Conservation (phyloP, 495 filamentous ascomycete species). For the Talaromyces liani region DNA sequence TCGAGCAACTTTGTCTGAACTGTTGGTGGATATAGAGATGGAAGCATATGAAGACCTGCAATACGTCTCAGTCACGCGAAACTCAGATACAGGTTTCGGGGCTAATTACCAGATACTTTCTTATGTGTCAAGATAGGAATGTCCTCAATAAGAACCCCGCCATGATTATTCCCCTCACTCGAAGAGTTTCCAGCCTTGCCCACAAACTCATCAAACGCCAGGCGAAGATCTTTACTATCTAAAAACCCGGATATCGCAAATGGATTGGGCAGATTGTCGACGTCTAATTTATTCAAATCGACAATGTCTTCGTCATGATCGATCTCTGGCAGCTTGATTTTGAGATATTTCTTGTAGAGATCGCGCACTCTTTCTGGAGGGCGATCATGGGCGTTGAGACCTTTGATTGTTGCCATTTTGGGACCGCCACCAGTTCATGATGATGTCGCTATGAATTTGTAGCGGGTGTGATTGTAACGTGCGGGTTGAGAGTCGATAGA, state of each 20-base stretch:
- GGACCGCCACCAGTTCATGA: background rate
- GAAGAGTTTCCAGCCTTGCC: background rate
- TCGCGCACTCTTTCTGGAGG: conserved; percentile 57
- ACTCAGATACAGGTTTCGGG: background rate
- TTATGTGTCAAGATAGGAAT: conserved; percentile 41
- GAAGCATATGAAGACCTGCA: conserved; percentile 67
- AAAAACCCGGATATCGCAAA: conserved; percentile 24
- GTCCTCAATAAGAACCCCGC: conserved; percentile 24
- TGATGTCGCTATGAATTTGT: background rate
- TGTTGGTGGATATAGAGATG: conserved; percentile 57
- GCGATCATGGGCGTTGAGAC: conserved; percentile 60
- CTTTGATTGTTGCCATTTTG: conserved; percentile 34
- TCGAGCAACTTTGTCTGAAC: conserved; percentile 62
- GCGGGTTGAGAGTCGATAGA: background rate
- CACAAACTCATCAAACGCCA: conserved; percentile 28
- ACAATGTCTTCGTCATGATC: conserved; percentile 40
- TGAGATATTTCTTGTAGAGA: conserved; percentile 60
- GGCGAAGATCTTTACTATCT: conserved; percentile 24
- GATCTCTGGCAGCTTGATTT: conserved; percentile 32
- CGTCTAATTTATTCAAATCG: conserved; percentile 35
- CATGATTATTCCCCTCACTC: conserved; percentile 13
- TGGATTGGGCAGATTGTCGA: conserved; percentile 19
- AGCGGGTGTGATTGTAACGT: too few species aligned
- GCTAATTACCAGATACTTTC: conserved; percentile 25
- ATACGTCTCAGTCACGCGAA: background rate